Evolutionary conservation across 257 asterid species (phyloP).

Genomic region (Avicennia marina): DNA sequence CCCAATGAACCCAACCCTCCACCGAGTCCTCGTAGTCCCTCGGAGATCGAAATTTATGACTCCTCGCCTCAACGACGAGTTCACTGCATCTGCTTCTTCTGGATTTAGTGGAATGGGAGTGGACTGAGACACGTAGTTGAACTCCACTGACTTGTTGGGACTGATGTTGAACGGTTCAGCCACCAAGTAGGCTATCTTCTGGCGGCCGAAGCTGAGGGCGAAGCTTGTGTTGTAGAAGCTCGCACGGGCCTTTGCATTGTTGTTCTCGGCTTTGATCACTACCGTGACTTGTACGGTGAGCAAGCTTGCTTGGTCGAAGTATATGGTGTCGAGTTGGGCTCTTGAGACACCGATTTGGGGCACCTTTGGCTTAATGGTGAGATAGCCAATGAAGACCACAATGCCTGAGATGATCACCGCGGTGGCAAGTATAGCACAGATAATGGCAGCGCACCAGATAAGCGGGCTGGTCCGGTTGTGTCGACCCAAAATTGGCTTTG

Average conservation of each 20-base stretch:
- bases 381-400: constrained; percentile 53
- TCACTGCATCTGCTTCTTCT: constrained; percentile 37
- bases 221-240: constrained; percentile 39
- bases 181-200: constrained; percentile 36
- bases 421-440: constrained; percentile 56
- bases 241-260: constrained; percentile 48
- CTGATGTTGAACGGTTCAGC: constrained; percentile 37
- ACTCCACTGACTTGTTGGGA: constrained; percentile 36
- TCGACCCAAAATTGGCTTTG: constrained; percentile 13
- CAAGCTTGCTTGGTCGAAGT: constrained; percentile 46
- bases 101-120: constrained; percentile 53
- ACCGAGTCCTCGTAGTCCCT: constrained; percentile 61
- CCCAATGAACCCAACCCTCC: constrained; percentile 66
- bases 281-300: constrained; percentile 48
- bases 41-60: constrained; percentile 37
- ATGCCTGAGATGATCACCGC: constrained; percentile 65
- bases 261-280: constrained; percentile 49
- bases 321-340: constrained; percentile 57
- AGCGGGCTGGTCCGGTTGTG: constrained; percentile 55
- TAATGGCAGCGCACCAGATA: constrained; percentile 60
- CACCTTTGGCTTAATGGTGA: constrained; percentile 53
- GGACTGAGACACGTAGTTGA: constrained; percentile 45
- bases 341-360: constrained; percentile 43
- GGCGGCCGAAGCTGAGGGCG: constrained; percentile 42
- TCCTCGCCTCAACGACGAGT: constrained; percentile 24